Evolutionary conservation across 225 moss, liverwort and hornwort genomes (phyloP).

Genomic region (Pleurozium schreberi): DNA sequence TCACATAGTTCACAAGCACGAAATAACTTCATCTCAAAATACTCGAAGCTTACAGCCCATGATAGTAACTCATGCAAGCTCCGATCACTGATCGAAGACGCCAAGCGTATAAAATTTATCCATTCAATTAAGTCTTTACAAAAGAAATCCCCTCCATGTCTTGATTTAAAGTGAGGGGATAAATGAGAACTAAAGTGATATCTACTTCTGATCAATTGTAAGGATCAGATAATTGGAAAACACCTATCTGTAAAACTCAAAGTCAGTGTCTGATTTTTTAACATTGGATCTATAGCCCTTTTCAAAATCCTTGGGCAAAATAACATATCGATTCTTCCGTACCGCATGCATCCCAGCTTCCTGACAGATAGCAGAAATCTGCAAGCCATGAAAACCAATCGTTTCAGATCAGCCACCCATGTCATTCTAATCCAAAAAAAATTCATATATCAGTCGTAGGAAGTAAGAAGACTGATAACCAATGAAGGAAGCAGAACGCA

Average conservation of each 20-base stretch:
- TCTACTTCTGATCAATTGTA: not conserved
- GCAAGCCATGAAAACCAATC: slow-evolving; percentile 3
- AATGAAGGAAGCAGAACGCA: slow-evolving; percentile 1
- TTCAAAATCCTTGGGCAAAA: slow-evolving; percentile 94
- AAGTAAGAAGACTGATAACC: not conserved
- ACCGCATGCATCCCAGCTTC: slow-evolving; percentile 98
- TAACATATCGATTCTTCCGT: slow-evolving; percentile 87
- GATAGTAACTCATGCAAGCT: not conserved
- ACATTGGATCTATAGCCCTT: slow-evolving; percentile 96
- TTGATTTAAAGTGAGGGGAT: not conserved
- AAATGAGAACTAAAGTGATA: not conserved
- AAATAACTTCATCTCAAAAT: not conserved
- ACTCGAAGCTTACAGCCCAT: not conserved
- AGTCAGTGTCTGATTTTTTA: slow-evolving; percentile 95
- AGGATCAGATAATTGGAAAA: not conserved
- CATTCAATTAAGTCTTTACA: not conserved
- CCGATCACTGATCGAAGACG: not conserved
- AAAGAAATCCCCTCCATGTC: not conserved
- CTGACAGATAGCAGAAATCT: slow-evolving; percentile 93
- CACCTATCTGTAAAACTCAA: slow-evolving; percentile 88
- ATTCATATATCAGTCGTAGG: not conserved
- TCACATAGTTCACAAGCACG: not conserved
- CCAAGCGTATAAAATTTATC: not conserved
- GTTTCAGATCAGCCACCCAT: not conserved
- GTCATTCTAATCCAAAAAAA: not conserved